phyloP scores from a whole-genome alignment of 768 basidiomycete species.

The Pleurotus pulmonarius region DNA sequence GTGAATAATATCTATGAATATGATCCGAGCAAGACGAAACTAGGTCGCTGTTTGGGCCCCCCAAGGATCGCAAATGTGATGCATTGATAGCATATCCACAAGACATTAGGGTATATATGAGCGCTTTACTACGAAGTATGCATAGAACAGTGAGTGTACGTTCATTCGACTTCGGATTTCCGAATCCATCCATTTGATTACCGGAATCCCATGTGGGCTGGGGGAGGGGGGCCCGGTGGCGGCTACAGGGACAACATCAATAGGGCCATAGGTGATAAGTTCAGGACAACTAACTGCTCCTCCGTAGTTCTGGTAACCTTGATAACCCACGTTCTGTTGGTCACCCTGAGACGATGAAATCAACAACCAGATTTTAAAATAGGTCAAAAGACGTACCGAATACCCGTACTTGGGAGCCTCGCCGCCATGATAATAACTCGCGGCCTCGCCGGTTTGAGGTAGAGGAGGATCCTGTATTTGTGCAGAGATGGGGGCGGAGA shows the following conservation, averaged over 20 bases:
- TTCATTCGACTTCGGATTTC: no score
- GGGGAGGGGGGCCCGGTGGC: not conserved
- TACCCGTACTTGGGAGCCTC: slow-evolving; percentile 4
- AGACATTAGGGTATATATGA: no score
- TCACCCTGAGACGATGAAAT: not conserved
- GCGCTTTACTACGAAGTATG: no score
- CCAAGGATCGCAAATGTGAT: no score
- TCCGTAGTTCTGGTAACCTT: not conserved
- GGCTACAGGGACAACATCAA: not conserved
- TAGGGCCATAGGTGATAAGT: not conserved
- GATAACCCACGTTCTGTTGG: not conserved
- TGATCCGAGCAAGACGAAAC: no score
- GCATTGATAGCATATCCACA: no score
- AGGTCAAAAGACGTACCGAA: not conserved
- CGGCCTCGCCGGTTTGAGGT: not conserved
- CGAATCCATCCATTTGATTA: not conserved
- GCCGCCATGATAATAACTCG: not conserved
- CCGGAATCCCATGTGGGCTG: not conserved
- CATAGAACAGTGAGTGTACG: no score
- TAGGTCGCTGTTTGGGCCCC: no score
- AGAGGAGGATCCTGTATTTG: not conserved
- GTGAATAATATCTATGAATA: no score
- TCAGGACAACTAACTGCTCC: not conserved
- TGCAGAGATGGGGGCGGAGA: not conserved
- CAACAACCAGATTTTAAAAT: not conserved